Percentiles rank a stretch among this genome's conserved stretches.
These are phyloP conservation scores for Sclerotinia subarctica DNA, from an alignment of 2,329 filamentous ascomycete species.

Conservation along the genomic window DNA sequence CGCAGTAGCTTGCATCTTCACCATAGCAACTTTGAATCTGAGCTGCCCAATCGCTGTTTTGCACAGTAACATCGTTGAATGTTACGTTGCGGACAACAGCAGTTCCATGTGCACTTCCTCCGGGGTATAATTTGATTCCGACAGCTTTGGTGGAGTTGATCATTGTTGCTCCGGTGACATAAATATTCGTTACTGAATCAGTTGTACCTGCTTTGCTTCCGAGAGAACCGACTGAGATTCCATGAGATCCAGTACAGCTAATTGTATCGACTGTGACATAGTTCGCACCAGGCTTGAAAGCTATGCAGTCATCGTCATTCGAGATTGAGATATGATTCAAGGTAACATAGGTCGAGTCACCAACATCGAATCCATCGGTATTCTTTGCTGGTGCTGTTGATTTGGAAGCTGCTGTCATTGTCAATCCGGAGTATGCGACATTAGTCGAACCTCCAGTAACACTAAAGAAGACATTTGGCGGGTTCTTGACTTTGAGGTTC, in stretches of 20 bases:
- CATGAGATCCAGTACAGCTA: constrained; percentile 47
- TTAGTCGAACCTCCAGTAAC: constrained; percentile 41
- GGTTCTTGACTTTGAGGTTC: constrained; percentile 43
- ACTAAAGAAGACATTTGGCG: constrained; percentile 46
- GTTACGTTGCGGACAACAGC: constrained; percentile 45
- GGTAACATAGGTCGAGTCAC: constrained; percentile 45
- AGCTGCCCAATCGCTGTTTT: constrained; percentile 44
- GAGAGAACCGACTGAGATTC: constrained; percentile 47
- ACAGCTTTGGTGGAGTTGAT: constrained; percentile 44
- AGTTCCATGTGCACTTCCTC: constrained; percentile 39
- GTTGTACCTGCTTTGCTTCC: constrained; percentile 38
- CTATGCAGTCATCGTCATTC: constrained; percentile 59
- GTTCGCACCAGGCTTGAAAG: constrained; percentile 53
- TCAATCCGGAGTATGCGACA: constrained; percentile 41
- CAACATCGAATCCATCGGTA: constrained; percentile 53
- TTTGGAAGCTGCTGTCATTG: constrained; percentile 42
- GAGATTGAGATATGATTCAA: constrained; percentile 49
- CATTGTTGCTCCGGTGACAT: constrained; percentile 43
- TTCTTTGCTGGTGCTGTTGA: constrained; percentile 46
- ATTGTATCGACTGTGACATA: constrained; percentile 43
- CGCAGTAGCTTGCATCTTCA: constrained; percentile 41
- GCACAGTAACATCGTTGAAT: constrained; percentile 41
- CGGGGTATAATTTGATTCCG: constrained; percentile 47
- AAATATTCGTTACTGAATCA: constrained; percentile 46
- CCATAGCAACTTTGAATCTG: constrained; percentile 48